Conservation (phyloP, 352 stramenopile species). For the Phytophthora constricta region DNA sequence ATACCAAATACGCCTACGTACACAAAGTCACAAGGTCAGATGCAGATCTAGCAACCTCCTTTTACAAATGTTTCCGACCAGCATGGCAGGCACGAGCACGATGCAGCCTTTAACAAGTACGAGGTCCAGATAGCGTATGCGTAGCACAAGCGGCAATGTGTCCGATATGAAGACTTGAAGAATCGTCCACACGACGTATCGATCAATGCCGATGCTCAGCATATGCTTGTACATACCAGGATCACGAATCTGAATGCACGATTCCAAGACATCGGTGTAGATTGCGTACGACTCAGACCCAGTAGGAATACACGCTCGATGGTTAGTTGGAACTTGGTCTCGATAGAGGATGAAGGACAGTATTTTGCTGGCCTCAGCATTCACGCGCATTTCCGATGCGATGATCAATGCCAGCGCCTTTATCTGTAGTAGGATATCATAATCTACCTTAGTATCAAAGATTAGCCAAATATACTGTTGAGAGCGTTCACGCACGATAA, state of each 20-base stretch:
- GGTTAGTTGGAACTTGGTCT: constrained; percentile 54
- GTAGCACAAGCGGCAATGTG: constrained; percentile 42
- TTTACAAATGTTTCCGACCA: constrained; percentile 29
- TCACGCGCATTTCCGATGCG: constrained; percentile 42
- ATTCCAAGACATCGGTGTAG: constrained; percentile 52
- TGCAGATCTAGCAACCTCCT: background rate
- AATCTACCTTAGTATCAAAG: too few species aligned
- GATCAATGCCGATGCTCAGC: constrained; percentile 35
- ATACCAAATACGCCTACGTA: constrained; percentile 42
- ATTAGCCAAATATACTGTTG: too few species aligned
- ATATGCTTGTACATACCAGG: constrained; percentile 52
- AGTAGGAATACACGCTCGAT: constrained; percentile 47
- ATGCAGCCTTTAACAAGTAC: constrained; percentile 53
- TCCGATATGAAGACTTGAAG: constrained; percentile 44
- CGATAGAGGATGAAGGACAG: constrained; percentile 61
- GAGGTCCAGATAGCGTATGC: constrained; percentile 55
- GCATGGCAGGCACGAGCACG: constrained; percentile 47
- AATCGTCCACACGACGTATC: constrained; percentile 46
- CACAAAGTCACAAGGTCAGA: background rate
- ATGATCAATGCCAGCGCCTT: constrained; percentile 39
- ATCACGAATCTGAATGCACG: constrained; percentile 44
- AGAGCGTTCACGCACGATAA: constrained; percentile 27
- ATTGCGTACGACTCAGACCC: constrained; percentile 42
- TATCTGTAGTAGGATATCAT: constrained; percentile 10
- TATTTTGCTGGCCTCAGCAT: constrained; percentile 47